Base-by-base conservation (phyloP, 306 rosid genomes). In the Dalbergia cultrata region DNA sequence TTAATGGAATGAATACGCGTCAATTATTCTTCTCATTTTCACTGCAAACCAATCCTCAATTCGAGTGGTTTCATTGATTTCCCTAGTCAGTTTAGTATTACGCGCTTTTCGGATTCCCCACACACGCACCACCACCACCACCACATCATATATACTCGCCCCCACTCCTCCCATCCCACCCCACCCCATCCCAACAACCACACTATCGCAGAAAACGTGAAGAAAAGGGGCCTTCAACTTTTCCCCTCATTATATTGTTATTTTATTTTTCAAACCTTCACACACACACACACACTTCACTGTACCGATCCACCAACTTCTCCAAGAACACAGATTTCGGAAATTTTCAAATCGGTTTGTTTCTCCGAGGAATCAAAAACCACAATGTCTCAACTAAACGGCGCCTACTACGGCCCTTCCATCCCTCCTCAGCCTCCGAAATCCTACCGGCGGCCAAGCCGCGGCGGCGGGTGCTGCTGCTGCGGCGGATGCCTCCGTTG, bases 401-500 rank as follows among this genome's bases (percentile, higher is more conserved):
- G 97, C 21, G 88, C 98, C 35, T 94, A 89, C 79, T 92, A 94
- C 78, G 98, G 97, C 45, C 97, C 98, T 2, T 70, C 98, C 4
- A 68, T 94, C 57, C 98, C 98, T 63, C 98, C 98, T 0, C 93
- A 96, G 17, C 92, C 90, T 4, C 73, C 39, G 0, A 87, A 78
- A 7, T 62, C 89, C 70, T 61, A 84, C 85, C 66, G 77, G 77
- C 88, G 89, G 14, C 80, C 67, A 0, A 61, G 82, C 19, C 84
- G 88, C 60, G 80, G 89, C 66, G 84, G 81, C 19, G 76, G 81
- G 39, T 65, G 76, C 77, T 67, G 81, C 62, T 85, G 89, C n/a
- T 17, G 87, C 64, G 83, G 87, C 26, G 85, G 87, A 39, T 67
- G 79, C 76, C 21, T 85, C 59, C 59, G 82, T 37, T 85, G 91